Conservation (phyloP, 192 early-diverging fungal species). For the Backusella mclennaniae region DNA sequence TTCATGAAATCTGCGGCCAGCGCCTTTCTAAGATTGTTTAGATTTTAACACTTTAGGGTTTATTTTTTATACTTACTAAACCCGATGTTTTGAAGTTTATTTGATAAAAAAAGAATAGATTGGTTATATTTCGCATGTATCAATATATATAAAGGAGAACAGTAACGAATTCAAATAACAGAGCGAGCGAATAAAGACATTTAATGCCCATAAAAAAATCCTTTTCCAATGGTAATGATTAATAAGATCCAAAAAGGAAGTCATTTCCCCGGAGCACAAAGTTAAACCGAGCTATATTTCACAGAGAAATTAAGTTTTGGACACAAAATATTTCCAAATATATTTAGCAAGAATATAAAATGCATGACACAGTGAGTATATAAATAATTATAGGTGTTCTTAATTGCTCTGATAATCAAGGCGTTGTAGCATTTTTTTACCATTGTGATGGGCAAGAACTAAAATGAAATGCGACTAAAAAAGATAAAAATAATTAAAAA, state of each 20-base stretch:
- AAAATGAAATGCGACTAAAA: background rate
- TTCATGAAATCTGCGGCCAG: background rate
- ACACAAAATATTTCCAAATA: background rate
- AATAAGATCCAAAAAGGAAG: background rate
- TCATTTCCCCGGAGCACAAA: background rate
- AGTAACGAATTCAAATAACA: background rate
- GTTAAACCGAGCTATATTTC: background rate
- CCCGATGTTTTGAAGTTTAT: background rate
- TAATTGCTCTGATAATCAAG: background rate
- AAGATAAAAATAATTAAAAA: background rate
- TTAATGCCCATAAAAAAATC: background rate
- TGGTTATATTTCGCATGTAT: background rate
- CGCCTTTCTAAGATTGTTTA: background rate
- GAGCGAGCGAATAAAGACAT: background rate
- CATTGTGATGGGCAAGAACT: background rate
- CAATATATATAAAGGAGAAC: background rate
- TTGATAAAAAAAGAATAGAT: background rate
- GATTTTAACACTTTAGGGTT: background rate
- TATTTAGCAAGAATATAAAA: background rate
- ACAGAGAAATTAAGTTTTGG: background rate
- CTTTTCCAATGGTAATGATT: background rate
- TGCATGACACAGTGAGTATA: background rate
- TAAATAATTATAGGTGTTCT: background rate
- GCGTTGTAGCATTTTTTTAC: background rate
- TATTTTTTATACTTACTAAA: background rate